Evolutionary conservation across 371 early-diverging fungal genomes (phyloP).

Genomic region (Saksenaea oblongispora): DNA sequence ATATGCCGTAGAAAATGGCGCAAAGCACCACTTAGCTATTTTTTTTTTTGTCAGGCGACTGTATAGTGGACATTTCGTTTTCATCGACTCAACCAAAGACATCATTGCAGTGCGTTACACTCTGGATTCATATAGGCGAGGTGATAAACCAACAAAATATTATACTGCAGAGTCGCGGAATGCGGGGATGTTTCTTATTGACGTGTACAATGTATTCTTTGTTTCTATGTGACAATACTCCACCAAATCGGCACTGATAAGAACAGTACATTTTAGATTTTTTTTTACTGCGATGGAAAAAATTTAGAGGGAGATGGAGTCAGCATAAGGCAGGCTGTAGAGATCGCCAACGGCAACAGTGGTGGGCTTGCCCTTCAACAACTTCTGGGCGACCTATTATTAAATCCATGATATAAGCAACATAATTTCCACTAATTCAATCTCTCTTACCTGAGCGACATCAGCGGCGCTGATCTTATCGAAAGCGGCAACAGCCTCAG

Average conservation of each 20-base stretch:
- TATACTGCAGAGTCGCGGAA: background rate
- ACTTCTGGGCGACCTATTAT: slow-evolving; percentile 61
- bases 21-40: no score
- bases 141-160: background rate
- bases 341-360: slow-evolving; percentile 82
- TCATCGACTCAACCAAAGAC: no score
- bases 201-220: slow-evolving; percentile 4
- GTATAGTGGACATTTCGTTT: no score
- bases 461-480: slow-evolving; percentile 67
- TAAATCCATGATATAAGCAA: background rate
- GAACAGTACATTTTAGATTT: background rate
- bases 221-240: slow-evolving; percentile 4
- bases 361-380: slow-evolving; percentile 76
- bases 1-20: no score
- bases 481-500: slow-evolving; percentile 56
- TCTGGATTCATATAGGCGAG: background rate
- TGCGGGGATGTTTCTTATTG: background rate
- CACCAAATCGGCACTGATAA: background rate
- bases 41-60: no score
- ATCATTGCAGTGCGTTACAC: background rate
- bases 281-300: background rate
- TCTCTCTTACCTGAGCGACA: slow-evolving; percentile 54
- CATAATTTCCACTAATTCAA: background rate
- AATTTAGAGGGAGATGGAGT: slow-evolving; percentile 68
- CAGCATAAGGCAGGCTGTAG: slow-evolving; percentile 80